Percentiles rank a stretch among this genome's conserved stretches.
These are phyloP conservation scores for Emmonsiellopsis sp. DNA, from an alignment of 2,329 filamentous ascomycete genomes.

Conservation along the genomic window DNA sequence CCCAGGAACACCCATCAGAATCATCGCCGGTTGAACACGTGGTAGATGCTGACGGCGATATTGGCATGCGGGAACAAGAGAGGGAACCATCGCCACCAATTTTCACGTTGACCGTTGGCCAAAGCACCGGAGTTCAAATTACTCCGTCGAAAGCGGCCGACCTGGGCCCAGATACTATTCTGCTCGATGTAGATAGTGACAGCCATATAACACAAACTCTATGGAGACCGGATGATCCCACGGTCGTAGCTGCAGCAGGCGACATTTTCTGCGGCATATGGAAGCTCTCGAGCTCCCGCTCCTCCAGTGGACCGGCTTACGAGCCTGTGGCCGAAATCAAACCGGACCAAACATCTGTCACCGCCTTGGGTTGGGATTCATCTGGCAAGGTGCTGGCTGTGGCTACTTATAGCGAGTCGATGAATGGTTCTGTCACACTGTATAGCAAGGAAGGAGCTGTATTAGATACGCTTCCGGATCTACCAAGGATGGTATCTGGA, in stretches of 20 bases:
- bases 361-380: constrained; percentile 38
- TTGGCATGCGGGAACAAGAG: constrained; percentile 27
- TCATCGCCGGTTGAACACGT: constrained; percentile 16
- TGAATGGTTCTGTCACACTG: constrained; percentile 34
- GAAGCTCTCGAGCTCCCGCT: constrained; percentile 25
- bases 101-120: constrained; percentile 34
- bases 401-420: constrained; percentile 32
- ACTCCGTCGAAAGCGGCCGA: constrained; percentile 39
- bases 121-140: constrained; percentile 39
- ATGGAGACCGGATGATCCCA: constrained; percentile 38
- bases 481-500: constrained; percentile 34
- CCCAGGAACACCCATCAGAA: constrained; percentile 17
- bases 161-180: constrained; percentile 34
- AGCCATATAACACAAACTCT: constrained; percentile 31
- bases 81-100: constrained; percentile 23
- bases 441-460: constrained; percentile 35
- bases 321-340: constrained; percentile 29
- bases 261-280: constrained; percentile 38
- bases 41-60: constrained; percentile 36
- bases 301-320: constrained; percentile 18
- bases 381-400: constrained; percentile 36
- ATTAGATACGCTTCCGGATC: constrained; percentile 36
- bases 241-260: constrained; percentile 32
- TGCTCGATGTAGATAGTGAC: constrained; percentile 28
- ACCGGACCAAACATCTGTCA: constrained; percentile 27